Base-by-base conservation (phyloP, 257 asterid genomes). In the Salvia rosmarinus region DNA sequence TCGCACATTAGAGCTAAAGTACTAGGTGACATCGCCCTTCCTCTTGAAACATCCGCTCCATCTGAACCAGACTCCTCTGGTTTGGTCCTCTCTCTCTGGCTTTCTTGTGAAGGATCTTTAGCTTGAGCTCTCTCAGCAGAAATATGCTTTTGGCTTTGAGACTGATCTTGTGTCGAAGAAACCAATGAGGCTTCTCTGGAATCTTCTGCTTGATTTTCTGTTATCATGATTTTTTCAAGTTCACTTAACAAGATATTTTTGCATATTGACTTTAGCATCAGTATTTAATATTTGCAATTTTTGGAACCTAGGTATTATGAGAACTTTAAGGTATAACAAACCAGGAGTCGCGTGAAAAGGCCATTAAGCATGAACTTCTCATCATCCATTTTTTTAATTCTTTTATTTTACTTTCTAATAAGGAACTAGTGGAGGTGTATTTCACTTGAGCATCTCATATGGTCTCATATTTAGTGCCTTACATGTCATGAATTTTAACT, bases 1-100 rank as follows among this genome's bases (percentile, higher is more conserved):
- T 91, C 95, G 35, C 98, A 91, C 96, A 91, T 83, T 75, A 91
- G 85, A 64, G 98, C 98, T 80, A 87, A 76, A 25, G 96, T 91
- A 73, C 91, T 87, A 17, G 98, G 98, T 73, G 98, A 91, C 92
- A 84, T 82, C 61, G 98, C 95, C 78, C 91, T 79, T 74, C 83
- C 77, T 82, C 83, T 86, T 47, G 92, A 74, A 40, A 65, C 72
- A 71, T 83, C 92, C 68, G 80, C 83, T 81, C 80, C 81, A 80
- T 79, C 87, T 20, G 81, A 81, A 83, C 75, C 63, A 72, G 86
- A 76, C 39, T 82, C 85, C 49, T 82, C 86, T 6, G 75, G 32
- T 60, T 66, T 57, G 43, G 64, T 64, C 69, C 75, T 82, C 70
- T 81, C 88, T 19, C 74, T 64, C 67, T 70, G 83, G 78, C 77